Conservation (phyloP, 371 early-diverging fungal species). For the Syncephalastrum sp. region DNA sequence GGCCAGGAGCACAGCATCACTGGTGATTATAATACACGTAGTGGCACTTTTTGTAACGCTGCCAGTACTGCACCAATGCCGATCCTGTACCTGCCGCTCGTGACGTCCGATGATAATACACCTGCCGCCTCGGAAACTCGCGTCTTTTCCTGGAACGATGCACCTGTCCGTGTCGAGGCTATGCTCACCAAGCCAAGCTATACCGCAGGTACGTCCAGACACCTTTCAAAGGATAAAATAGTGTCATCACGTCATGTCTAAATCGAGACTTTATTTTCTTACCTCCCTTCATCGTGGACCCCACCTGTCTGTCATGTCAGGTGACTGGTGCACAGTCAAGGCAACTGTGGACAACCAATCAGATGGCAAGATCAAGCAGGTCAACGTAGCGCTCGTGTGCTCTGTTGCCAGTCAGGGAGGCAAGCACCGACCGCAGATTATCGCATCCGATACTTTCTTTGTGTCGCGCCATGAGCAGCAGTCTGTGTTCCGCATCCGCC, state of each 20-base stretch:
- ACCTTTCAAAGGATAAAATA: background rate
- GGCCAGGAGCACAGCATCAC: too few species aligned
- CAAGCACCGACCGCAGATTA: too few species aligned
- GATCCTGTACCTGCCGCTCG: constrained; percentile 36
- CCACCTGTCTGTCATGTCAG: constrained; percentile 12
- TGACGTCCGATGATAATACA: constrained; percentile 12
- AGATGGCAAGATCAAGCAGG: constrained; percentile 31
- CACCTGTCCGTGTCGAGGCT: constrained; percentile 26
- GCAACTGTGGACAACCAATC: constrained; percentile 35
- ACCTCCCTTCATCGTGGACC: too few species aligned
- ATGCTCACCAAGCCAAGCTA: constrained; percentile 37
- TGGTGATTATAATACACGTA: too few species aligned
- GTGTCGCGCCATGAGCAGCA: constrained; percentile 19
- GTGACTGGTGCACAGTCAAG: constrained; percentile 41
- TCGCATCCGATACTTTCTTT: too few species aligned
- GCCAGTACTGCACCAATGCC: constrained; percentile 14
- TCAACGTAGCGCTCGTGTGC: constrained; percentile 31
- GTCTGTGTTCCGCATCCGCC: constrained; percentile 29
- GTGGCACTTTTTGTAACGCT: too few species aligned
- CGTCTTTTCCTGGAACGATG: constrained; percentile 21
- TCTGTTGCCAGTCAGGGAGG: constrained; percentile 13
- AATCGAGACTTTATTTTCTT: too few species aligned
- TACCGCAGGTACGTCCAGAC: constrained; percentile 33
- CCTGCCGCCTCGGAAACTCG: constrained; percentile 7
- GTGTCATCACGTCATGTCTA: too few species aligned